Percentiles rank a stretch among this genome's conserved stretches.
Conservation (phyloP, 345 rosid genomes). For the Rhodamnia argentea region DNA sequence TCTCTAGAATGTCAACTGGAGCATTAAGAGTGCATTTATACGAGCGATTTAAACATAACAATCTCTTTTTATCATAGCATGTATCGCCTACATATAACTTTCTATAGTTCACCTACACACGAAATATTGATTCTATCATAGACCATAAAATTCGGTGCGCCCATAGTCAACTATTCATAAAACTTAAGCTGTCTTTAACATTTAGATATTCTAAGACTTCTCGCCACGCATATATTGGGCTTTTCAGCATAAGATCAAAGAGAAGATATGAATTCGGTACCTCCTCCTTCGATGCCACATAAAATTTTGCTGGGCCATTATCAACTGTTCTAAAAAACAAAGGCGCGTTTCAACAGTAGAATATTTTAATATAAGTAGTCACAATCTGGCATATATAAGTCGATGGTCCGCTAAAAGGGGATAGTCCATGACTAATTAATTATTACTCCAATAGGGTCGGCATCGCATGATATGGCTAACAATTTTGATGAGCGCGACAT, state of each 20-base stretch:
- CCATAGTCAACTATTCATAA: rapidly evolving
- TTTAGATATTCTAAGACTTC: neutral
- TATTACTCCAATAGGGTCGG: neutral
- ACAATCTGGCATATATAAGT: neutral
- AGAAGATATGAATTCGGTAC: neutral
- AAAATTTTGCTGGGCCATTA: neutral
- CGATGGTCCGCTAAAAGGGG: neutral
- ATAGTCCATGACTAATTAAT: neutral
- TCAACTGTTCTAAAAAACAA: neutral
- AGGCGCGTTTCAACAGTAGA: neutral
- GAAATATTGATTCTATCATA: too few relatives aligned
- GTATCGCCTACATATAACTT: neutral
- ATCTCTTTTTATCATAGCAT: neutral
- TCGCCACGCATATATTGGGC: neutral
- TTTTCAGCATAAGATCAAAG: neutral
- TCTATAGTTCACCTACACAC: neutral
- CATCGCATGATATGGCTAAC: neutral
- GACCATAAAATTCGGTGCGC: neutral
- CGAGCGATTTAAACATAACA: neutral
- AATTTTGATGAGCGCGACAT: neutral
- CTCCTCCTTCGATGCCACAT: rapidly evolving
- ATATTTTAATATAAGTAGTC: neutral
- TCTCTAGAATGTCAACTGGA: neutral
- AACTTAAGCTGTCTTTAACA: neutral
- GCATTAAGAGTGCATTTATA: neutral